Evolutionary conservation across 768 basidiomycete species (phyloP).

Genomic region (Tylopilus sp.): DNA sequence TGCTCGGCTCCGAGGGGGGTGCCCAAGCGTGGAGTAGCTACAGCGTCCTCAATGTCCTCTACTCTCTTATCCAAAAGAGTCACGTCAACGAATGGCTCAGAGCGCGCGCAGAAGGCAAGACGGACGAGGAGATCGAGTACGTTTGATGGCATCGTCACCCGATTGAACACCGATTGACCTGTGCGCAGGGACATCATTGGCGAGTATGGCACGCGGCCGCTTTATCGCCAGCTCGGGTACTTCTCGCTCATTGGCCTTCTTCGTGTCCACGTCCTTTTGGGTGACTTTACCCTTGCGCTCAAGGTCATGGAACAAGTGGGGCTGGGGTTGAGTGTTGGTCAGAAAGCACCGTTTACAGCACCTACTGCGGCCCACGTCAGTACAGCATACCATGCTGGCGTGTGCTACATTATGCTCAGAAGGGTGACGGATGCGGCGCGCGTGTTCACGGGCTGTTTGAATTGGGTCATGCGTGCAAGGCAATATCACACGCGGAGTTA

Average conservation of each 20-base stretch:
- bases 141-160: conserved; percentile 27
- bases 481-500: conserved; percentile 96
- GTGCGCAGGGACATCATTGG: conserved; percentile 71
- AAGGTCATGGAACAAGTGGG: conserved; percentile 95
- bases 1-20: conserved; percentile 76
- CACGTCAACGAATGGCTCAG: conserved; percentile 90
- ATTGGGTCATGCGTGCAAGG: conserved; percentile 94
- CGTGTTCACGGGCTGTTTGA: conserved; percentile 86
- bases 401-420: conserved; percentile 94
- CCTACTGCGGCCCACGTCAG: conserved; percentile 97
- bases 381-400: conserved; percentile 93
- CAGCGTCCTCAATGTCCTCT: conserved; percentile 95
- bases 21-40: conserved; percentile 95
- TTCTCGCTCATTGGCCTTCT: conserved; percentile 95
- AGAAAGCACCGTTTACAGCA: conserved; percentile 89
- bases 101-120: conserved; percentile 78
- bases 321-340: conserved; percentile 84
- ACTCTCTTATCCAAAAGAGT: conserved; percentile 97
- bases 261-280: conserved; percentile 92
- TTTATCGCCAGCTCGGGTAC: conserved; percentile 95
- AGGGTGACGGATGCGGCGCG: conserved; percentile 95
- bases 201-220: conserved; percentile 84
- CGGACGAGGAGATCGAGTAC: conserved; percentile 79
- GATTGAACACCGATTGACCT: not conserved
- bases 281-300: conserved; percentile 92